phyloP scores from a whole-genome alignment of 2,329 filamentous ascomycete species.

The Parafenestella ontariensis region DNA sequence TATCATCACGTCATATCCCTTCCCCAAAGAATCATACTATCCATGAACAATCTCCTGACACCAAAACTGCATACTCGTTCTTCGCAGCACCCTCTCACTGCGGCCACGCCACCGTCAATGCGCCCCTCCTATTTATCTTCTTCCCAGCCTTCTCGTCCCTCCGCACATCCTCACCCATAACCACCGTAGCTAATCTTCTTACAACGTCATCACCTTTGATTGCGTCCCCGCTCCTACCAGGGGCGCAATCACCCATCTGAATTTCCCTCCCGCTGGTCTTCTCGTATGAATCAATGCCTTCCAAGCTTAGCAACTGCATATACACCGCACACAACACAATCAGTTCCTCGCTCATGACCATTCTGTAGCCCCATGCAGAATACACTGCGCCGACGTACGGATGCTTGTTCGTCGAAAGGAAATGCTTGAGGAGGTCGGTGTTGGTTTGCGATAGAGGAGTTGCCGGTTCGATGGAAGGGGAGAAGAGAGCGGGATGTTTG shows the following conservation, averaged over 20 bases:
- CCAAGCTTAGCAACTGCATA: constrained; percentile 39
- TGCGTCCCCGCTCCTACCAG: constrained; percentile 25
- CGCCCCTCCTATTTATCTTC: constrained; percentile 12
- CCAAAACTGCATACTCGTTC: background rate
- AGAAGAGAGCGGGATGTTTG: constrained; percentile 42
- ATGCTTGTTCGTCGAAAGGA: constrained; percentile 27
- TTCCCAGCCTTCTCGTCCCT: constrained; percentile 22
- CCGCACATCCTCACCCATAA: constrained; percentile 43
- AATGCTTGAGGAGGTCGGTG: constrained; percentile 33
- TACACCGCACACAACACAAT: constrained; percentile 46
- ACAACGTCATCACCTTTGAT: constrained; percentile 39
- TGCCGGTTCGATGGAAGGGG: constrained; percentile 25
- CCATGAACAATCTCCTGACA: background rate
- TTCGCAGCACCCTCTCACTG: constrained; percentile 4
- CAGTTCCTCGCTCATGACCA: constrained; percentile 39
- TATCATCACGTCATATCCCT: background rate
- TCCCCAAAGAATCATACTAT: background rate
- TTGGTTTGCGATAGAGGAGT: constrained; percentile 36
- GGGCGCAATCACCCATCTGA: constrained; percentile 37
- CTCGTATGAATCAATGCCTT: constrained; percentile 36
- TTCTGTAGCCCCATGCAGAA: constrained; percentile 46
- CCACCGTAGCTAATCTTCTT: constrained; percentile 40
- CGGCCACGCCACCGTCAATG: constrained; percentile 22
- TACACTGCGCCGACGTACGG: constrained; percentile 39
- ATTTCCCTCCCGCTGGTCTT: constrained; percentile 29